These are phyloP conservation scores for Linderniella brevidens DNA, from an alignment of 257 asterid species.

Conservation along the genomic window DNA sequence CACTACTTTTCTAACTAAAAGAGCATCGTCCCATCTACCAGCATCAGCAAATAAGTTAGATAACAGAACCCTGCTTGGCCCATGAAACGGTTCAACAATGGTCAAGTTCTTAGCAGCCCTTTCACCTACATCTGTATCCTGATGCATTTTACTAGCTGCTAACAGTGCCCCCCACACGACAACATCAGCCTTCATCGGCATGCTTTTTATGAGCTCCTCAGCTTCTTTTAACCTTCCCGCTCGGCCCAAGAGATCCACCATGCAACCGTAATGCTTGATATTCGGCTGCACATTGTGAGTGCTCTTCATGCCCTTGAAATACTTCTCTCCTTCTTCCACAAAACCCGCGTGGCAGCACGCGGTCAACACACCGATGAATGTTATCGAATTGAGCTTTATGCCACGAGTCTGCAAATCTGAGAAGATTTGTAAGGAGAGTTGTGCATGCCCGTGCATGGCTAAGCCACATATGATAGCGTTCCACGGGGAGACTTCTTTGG, in stretches of 20 bases:
- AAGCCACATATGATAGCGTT: conserved; percentile 81
- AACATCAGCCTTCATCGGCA: conserved; percentile 85
- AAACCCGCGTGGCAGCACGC: conserved; percentile 96
- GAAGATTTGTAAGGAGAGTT: conserved; percentile 38
- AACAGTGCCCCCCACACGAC: conserved; percentile 70
- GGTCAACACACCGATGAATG: conserved; percentile 66
- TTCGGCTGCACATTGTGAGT: conserved; percentile 43
- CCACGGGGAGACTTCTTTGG: conserved; percentile 66
- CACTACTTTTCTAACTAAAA: conserved; percentile 35
- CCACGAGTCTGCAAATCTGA: conserved; percentile 37
- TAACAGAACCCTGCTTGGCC: conserved; percentile 72
- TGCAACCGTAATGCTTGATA: conserved; percentile 80
- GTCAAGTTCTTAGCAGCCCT: conserved; percentile 60
- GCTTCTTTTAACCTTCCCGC: conserved; percentile 74
- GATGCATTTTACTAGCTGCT: conserved; percentile 68
- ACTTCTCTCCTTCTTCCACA: conserved; percentile 57
- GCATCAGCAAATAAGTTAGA: conserved; percentile 69
- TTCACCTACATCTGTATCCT: conserved; percentile 50
- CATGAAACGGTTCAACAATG: conserved; percentile 66
- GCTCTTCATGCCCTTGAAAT: conserved; percentile 51
- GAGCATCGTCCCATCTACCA: conserved; percentile 78
- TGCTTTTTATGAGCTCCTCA: conserved; percentile 36
- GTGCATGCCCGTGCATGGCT: conserved; percentile 83
- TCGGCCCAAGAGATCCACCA: conserved; percentile 84
- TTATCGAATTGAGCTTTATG: conserved; percentile 40